Percentiles rank a stretch among this genome's conserved stretches.
These are phyloP conservation scores for Linnemannia exigua DNA, from an alignment of 192 early-diverging fungal species.

Conservation along the genomic window DNA sequence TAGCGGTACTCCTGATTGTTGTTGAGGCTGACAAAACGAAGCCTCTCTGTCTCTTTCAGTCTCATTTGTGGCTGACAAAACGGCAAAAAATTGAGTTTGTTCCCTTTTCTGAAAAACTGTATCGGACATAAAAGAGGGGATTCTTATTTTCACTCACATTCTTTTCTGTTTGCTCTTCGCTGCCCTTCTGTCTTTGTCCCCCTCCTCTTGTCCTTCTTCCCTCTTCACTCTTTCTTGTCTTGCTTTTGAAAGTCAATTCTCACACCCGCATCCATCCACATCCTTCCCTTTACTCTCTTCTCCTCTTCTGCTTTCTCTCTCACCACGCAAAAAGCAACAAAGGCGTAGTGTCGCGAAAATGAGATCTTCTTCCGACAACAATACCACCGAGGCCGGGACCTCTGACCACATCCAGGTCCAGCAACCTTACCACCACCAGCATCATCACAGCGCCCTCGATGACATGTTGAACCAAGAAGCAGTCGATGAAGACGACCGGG, in stretches of 20 bases:
- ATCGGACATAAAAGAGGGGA: not conserved
- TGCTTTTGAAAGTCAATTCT: not conserved
- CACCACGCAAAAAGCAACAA: not conserved
- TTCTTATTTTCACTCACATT: constrained; percentile 1
- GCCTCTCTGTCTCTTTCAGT: not conserved
- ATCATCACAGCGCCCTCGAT: constrained; percentile 1
- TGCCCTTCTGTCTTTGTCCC: not conserved
- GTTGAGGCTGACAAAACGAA: not conserved
- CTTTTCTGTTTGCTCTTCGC: not conserved
- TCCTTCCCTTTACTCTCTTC: not conserved
- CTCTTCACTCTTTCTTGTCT: not conserved
- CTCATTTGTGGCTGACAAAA: too few relatives aligned
- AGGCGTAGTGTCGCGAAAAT: not conserved
- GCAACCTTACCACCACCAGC: not conserved
- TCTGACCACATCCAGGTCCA: not conserved
- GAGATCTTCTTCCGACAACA: not conserved
- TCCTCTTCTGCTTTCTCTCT: not conserved
- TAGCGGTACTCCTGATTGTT: too few relatives aligned
- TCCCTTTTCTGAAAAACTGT: not conserved
- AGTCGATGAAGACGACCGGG: not conserved
- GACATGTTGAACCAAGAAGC: constrained; percentile 21
- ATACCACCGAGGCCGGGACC: not conserved
- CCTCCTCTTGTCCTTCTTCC: not conserved
- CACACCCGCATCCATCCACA: not conserved
- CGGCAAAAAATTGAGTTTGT: not conserved